Evolutionary conservation across 2,329 filamentous ascomycete species (phyloP), one percentile per base, ranked within the genome.

Genomic region (Alternaria sp.): DNA sequence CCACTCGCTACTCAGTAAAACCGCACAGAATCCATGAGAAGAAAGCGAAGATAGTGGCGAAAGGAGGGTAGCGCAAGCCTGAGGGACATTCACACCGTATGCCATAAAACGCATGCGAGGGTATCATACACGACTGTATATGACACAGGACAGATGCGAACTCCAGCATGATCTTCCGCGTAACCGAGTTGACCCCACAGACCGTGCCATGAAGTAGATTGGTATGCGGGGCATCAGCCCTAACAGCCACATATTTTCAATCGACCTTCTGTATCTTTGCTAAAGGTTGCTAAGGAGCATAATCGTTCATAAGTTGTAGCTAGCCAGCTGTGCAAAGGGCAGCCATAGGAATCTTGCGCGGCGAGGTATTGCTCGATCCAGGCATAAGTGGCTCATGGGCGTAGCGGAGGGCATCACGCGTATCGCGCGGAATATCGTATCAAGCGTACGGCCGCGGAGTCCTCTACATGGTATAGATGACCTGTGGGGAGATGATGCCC

Each of bases 221-320:
- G 36, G 27, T 51, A 22, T 63, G 57, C 27, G 60, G 57, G 60
- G 60, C 60, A 34, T 20, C 22, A 48, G n/a, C 32, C n/a, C 45
- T 16, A 2, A 27, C 3, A 38, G 18, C 32, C 5, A n/a, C 20
- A n/a, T 28, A 8, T 12, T 14, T 8, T 51, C 27, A 18, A n/a
- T 28, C 25, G n/a, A 7, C 11, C 7, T 20, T 20, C 22, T 16
- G 3, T 28, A 40, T 12, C 8, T 38, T 30, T 20, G 30, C 14
- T 9, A 3, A 18, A 34, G 16, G 48, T 48, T 38, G 8, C 25
- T 30, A 20, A 16, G 18, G 18, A 18, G 18, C 11, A 22, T 11
- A 25, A 20, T 12, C 25, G 25, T 2, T 8, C 45, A n/a, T 12
- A 34, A 25, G 2, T 2, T 9, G 20, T 16, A 4, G 20, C 20